Evolutionary conservation across 352 stramenopile species (phyloP), one percentile per base, ranked within the genome.

Genomic region (Phytopythium cucurbitacearum): DNA sequence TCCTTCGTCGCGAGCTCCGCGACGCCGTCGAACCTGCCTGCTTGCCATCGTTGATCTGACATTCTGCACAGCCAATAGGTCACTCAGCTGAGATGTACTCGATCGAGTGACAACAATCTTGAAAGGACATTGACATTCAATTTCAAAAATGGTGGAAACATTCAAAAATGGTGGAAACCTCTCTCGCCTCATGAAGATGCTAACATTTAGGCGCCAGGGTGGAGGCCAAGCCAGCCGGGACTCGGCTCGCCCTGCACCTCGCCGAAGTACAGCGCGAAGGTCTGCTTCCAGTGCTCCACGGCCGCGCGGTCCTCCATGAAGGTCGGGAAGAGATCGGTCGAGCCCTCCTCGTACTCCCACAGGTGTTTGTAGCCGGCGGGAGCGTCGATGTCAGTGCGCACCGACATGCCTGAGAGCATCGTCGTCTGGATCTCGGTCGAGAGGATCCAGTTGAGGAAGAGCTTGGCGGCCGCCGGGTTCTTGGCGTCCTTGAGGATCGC

Each of bases 401-500:
- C 44, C 5, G 65, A 75, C 57, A 62, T 57, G n/a, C 11, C 47
- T 21, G 21, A 28, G 21, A 65, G 49, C 3, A 71, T 28, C 7
- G 51, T 65, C 40, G 44, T 67, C 53, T 83, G 69, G 5, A 59
- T 39, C 3, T 71, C 51, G 43, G 71, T 65, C 36, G 57, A 69
- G 33, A 73, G 39, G 44, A 67, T 45, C 71, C 73, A 81, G 65
- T 81, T 85, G 48, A 80, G 37, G 49, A 85, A 71, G 16, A 85
- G 59, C 60, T 84, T 84, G 48, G 70, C 67, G 3, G 69, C 68
- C 0, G 73, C 73, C 3, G 59, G 60, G 48, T 81, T 63, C 57
- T 76, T 78, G 38, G 67, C 67, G 50, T 86, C 77, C 53, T 71
- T 71, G 15, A 86, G 46, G 62, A 83, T 80, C 35, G 71, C 70